Base-by-base conservation (phyloP, 805 yeast genomes). In the Nakazawaea wyomingensis region DNA sequence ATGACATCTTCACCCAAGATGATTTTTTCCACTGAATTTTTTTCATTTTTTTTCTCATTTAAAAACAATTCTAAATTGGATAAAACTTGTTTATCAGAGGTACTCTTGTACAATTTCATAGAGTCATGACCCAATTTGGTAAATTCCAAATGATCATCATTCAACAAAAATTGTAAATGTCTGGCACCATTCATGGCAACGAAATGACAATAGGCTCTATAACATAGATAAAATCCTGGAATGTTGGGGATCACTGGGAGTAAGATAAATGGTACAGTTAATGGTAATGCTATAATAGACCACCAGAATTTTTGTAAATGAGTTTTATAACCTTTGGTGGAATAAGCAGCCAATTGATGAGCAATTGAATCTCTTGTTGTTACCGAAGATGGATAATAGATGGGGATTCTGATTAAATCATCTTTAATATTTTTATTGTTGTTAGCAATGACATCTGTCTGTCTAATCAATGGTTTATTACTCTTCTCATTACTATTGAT, bases 241-340 rank as follows among this genome's bases (percentile, higher is more conserved):
- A 90, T 76, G 54, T 90, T 90, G 17, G 98, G 98, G 3, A 89
- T 59, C n/a, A 90, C 69, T 0, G 98, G 98, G 0, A 91, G 56
- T 34, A 88, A 52, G 0, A 87, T 89, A 34, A 90, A 59, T 2
- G 98, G 98, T 3, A 87, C 52, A 0, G 95, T 79, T 35, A 90
- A 49, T 2, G 97, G 97, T 3, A 91, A 61, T 3, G 80, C 79
- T 13, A 81, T 46, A 1, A 76, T 69, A 50, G 84, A 77, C 30
- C 67, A 50, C 2, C 74, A 37, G 49, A 83, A 70, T 51, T 74
- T 73, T 54, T 74, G 80, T 40, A 60, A 61, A 54, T 90, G 96
- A 37, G 67, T 65, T 1, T 66, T 50, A 30, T 70, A 55, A 9
- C 83, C 80, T 1, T 56, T 49, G 9, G 58, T 54, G 13, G 78